Evolutionary conservation across 2,329 filamentous ascomycete genomes (phyloP).

Genomic region (Fusarium denticulatum): DNA sequence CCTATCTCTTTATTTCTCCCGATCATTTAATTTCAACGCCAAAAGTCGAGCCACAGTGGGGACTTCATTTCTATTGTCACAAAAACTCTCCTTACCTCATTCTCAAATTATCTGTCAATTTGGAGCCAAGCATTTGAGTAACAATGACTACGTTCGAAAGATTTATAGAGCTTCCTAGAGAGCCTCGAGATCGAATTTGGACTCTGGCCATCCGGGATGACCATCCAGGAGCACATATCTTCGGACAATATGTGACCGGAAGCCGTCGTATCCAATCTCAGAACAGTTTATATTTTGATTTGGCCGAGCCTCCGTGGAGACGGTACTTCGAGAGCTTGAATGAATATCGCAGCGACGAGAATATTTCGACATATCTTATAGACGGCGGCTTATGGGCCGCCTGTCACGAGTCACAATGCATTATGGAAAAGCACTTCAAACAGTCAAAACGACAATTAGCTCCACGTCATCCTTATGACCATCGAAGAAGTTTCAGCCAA

Average conservation of each 20-base stretch:
- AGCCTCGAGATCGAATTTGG: not conserved
- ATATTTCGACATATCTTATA: not conserved
- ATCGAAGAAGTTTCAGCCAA: not conserved
- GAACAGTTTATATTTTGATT: rapidly evolving
- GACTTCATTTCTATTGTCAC: not conserved
- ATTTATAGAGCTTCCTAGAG: not conserved
- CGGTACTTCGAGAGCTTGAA: not conserved
- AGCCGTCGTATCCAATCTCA: not conserved
- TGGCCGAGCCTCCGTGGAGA: not conserved
- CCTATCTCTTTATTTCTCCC: not conserved
- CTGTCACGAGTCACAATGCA: not conserved
- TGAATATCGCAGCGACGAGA: not conserved
- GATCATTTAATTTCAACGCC: not conserved
- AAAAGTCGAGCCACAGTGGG: not conserved
- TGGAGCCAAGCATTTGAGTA: rapidly evolving
- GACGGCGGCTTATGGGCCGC: not conserved
- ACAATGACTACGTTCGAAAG: not conserved
- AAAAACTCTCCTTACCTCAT: not conserved
- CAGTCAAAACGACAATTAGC: not conserved
- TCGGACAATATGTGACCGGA: not conserved
- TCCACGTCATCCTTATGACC: rapidly evolving
- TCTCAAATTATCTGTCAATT: not conserved
- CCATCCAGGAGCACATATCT: not conserved
- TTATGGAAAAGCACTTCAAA: not conserved
- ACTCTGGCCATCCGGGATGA: not conserved